Base-by-base conservation (phyloP, 352 stramenopile genomes). In the Globisporangium viniferum region DNA sequence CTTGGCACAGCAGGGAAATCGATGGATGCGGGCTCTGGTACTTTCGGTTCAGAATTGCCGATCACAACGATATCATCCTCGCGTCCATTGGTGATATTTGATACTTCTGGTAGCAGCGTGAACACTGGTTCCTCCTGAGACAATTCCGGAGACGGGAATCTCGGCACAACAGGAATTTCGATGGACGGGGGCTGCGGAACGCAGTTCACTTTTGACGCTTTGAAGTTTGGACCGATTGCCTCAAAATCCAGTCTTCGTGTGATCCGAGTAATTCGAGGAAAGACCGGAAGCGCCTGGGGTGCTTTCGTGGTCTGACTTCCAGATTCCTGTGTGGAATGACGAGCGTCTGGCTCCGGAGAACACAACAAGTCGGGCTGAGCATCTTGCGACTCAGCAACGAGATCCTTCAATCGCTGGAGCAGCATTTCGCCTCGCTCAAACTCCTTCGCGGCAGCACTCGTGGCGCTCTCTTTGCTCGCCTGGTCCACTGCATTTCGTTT, bases 171-270 rank as follows among this genome's bases (percentile, higher is more conserved):
- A 27, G 36, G 36, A 46, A 73, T 24, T 39, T 35, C 10, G 59
- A 35, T 27, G 44, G 22, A 46, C 18, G 78, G 74, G 0, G 67
- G 67, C 20, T 70, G 46, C 24, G 78, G 76, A 10, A 86, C 68
- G 44, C 78, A 81, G 49, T 81, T 76, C 8, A 68, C 73, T 22
- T 49, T 66, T 5, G 22, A 29, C 20, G 18, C n/a, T 41, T 63
- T 60, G 2, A 9, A 46, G 41, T 22, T 24, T 2, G 41, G 31
- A 24, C 72, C 60, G 12, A 66, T 39, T 0, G 67, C 67, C 48
- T 82, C 75, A 67, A 90, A 93, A 46, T 74, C 70, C 56, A 93
- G 66, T 35, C 82, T 72, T 9, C 82, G 77, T 6, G 80, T 86
- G 35, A 84, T 73, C 2, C 76, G 80, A 20, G 80, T 84, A 33